A percentile compares a stretch with the other conserved stretches of the same genome.
Evolutionary conservation across 1,139 yeast species (phyloP).

Genomic region (Entelexis paramagnoliae): DNA sequence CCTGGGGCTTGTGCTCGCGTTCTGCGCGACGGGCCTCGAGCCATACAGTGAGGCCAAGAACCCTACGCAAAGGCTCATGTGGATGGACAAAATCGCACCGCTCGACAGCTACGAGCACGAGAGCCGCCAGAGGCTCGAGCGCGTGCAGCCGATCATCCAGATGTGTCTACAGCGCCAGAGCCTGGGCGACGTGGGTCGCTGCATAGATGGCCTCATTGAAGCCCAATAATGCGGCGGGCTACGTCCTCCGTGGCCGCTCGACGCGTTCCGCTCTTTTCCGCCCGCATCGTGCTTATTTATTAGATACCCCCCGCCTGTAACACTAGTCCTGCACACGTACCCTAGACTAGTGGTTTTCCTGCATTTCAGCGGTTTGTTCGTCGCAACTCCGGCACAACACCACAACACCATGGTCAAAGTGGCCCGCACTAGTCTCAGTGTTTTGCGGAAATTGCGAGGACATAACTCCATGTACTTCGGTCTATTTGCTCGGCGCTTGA

Average conservation of each 20-base stretch:
- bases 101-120: conserved; percentile 24
- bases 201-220: background rate
- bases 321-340: background rate
- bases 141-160: conserved; percentile 17
- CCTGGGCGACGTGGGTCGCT: conserved; percentile 8
- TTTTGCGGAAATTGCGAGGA: too few species aligned
- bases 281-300: background rate
- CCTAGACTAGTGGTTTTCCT: background rate
- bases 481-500: too few species aligned
- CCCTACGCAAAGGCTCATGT: conserved; percentile 24
- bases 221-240: background rate
- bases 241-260: too few species aligned
- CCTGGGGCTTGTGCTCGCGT: conserved; percentile 25
- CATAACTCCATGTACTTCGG: too few species aligned
- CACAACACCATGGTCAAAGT: too few species aligned
- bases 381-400: too few species aligned
- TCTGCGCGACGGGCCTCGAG: conserved; percentile 25
- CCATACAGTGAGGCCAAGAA: conserved; percentile 25
- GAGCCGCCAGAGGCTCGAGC: conserved; percentile 13
- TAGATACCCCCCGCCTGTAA: background rate
- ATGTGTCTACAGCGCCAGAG: conserved; percentile 13
- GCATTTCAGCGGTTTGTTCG: too few species aligned
- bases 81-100: conserved; percentile 25
- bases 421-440: too few species aligned
- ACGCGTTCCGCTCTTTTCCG: background rate